Evolutionary conservation across 2,329 filamentous ascomycete species (phyloP), one percentile per base, ranked within the genome.

Genomic region (Aspergillus quadrilineatus): DNA sequence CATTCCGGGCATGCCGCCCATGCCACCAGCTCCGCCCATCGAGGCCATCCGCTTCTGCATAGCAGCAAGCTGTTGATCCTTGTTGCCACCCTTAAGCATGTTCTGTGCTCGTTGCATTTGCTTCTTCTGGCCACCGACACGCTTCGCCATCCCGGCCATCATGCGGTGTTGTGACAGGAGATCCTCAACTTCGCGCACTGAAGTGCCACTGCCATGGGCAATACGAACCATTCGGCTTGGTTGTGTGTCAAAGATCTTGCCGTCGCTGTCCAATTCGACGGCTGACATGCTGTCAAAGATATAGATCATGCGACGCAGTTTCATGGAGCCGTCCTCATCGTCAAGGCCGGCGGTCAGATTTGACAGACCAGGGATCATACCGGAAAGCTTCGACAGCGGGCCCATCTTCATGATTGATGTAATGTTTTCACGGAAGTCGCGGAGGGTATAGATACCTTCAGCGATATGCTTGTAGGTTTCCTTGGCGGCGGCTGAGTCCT

Each of bases 361-460:
- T 64, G 89, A 89, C 74, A 99, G 88, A 29, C 94, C 94, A 0
- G 94, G 94, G 62, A 99, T 97, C 94, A 99, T 99, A 67, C 92
- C 92, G 0, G 93, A 95, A 85, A 99, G 95, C 73, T 99, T 97
- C 15, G 90, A 95, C 1, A 99, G 78, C 0, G 94, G 94, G 0
- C 94, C 94, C 94, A 99, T 97, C 79, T 99, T 99, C 92, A 97
- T 97, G 69, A 99, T 97, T 69, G 97, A 97, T 57, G 89, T 89
- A 10, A 99, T 85, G 71, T 99, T 95, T 72, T 99, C 94, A 17
- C 94, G 86, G 64, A 99, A 82, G 72, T 99, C 94, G 54, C 94
- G 89, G 34, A 99, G 84, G 0, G 94, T 96, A 75, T 97, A 99
- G 61, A 97, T 92, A 55, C 94, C 94, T 69, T 97, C 93, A 6